phyloP scores from a whole-genome alignment of 2,329 filamentous ascomycete species.

The Hymenoscyphus salicellus region DNA sequence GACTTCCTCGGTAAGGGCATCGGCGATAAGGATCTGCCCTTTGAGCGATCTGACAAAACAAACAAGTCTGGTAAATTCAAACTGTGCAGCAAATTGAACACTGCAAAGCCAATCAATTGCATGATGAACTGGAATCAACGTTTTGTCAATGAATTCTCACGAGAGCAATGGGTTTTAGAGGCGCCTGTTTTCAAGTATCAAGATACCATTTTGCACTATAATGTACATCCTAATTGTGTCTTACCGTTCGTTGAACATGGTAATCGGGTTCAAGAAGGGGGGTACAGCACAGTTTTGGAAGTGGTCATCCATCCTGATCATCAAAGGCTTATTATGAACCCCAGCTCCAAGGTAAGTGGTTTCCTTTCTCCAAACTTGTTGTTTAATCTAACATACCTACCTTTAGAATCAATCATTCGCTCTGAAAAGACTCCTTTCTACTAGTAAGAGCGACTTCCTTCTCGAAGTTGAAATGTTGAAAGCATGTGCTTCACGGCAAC shows the following conservation, averaged over 20 bases:
- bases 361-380: slow-evolving; percentile 1
- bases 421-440: slow-evolving; percentile 8
- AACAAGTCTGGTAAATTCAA: neutral
- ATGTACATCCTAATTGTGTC: slow-evolving; percentile 9
- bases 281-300: slow-evolving; percentile 11
- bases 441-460: slow-evolving; percentile 5
- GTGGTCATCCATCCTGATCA: slow-evolving; percentile 16
- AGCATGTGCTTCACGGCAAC: slow-evolving; percentile 3
- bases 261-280: slow-evolving; percentile 3
- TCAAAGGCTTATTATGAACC: slow-evolving; percentile 1
- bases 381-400: neutral
- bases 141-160: slow-evolving; percentile 1
- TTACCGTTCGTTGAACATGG: slow-evolving; percentile 15
- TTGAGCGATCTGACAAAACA: slow-evolving; percentile 3
- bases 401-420: neutral
- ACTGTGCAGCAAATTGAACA: slow-evolving; percentile 6
- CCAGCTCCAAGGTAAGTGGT: neutral
- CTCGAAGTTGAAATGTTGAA: slow-evolving; percentile 14
- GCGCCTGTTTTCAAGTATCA: slow-evolving; percentile 11
- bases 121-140: slow-evolving; percentile 5
- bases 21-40: slow-evolving; percentile 8
- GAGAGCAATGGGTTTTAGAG: slow-evolving; percentile 12
- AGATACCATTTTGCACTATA: neutral
- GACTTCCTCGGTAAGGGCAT: slow-evolving; percentile 8
- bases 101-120: slow-evolving; percentile 8